Base-by-base conservation (phyloP, 2,329 filamentous ascomycete species). In the Cladosporium sp. region DNA sequence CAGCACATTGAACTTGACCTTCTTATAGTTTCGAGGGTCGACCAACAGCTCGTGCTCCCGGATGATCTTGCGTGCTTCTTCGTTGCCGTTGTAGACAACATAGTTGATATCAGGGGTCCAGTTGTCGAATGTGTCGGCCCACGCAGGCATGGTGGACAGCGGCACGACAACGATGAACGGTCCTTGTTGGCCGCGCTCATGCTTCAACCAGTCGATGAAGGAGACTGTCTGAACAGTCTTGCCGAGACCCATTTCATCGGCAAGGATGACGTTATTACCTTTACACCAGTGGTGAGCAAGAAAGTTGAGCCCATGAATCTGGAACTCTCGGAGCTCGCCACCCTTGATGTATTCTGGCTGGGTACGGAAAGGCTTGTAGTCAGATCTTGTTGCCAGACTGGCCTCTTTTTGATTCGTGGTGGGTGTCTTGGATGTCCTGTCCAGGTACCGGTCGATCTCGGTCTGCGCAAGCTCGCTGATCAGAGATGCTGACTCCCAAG, bases 151-250 rank as follows among this genome's bases (percentile, higher is more conserved):
- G 57, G 96, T 97, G 67, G 94, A 98, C 26, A 99, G 85, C 30
- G 95, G 95, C 8, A 97, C 95, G n/a, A 98, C 92, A 66, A 98
- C 94, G 51, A 99, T 87, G 75, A 97, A 98, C 0, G 95, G 95
- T 0, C 95, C 95, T 78, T 98, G 91, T 76, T 99, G 95, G 58
- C 85, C 85, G 70, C 94, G 88, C 66, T 93, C 89, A 78, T 98
- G 94, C 63, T 92, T 91, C 67, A 99, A 85, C 94, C 95, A 99
- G 76, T 94, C 97, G 78, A 99, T 90, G 77, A 98, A 98, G 0
- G 94, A 89, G 30, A 99, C 93, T 0, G 94, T 97, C 79, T 99
- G 95, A 0, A 99, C 95, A 0, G 95, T 99, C 81, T 99, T 99
- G 30, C 95, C 95, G 16, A 99, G 85, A 72, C 95, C 95, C 95